A percentile compares a stretch with the other conserved stretches of the same genome.
Evolutionary conservation across 2,329 filamentous ascomycete species (phyloP).

Genomic region (Kalaharituber pfeilii): DNA sequence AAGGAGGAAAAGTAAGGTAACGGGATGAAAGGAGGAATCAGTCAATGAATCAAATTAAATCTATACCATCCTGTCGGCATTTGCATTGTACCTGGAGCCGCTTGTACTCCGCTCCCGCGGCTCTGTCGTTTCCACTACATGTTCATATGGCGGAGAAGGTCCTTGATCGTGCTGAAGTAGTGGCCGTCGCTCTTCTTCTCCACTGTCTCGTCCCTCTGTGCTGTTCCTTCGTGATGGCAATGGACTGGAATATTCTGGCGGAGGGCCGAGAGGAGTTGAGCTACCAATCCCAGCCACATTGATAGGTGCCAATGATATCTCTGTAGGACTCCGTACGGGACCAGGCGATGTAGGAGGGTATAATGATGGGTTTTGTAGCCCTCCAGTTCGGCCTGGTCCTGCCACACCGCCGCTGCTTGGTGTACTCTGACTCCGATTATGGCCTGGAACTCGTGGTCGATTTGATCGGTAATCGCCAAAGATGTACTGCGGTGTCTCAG

Average conservation of each 20-base stretch:
- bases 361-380: conserved; percentile 3
- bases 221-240: conserved; percentile 6
- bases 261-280: conserved; percentile 7
- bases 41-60: conserved; percentile 2
- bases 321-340: conserved; percentile 76
- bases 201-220: conserved; percentile 1
- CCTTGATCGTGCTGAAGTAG: conserved; percentile 6
- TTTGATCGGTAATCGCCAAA: conserved; percentile 31
- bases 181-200: conserved; percentile 8
- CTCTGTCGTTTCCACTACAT: conserved; percentile 16
- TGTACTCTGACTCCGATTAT: conserved; percentile 33
- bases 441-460: conserved; percentile 26
- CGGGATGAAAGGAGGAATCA: too few relatives aligned
- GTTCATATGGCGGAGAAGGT: conserved; percentile 17
- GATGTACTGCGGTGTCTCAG: neutral
- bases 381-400: conserved; percentile 23
- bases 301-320: conserved; percentile 67
- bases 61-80: conserved; percentile 2
- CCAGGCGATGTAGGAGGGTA: conserved; percentile 44
- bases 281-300: conserved; percentile 6
- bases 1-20: too few relatives aligned
- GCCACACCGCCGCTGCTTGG: conserved; percentile 25
- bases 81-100: conserved; percentile 6
- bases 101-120: neutral
- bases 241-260: conserved; percentile 16